Base-by-base conservation (phyloP, 192 early-diverging fungal genomes). In the Coemansia sp. region DNA sequence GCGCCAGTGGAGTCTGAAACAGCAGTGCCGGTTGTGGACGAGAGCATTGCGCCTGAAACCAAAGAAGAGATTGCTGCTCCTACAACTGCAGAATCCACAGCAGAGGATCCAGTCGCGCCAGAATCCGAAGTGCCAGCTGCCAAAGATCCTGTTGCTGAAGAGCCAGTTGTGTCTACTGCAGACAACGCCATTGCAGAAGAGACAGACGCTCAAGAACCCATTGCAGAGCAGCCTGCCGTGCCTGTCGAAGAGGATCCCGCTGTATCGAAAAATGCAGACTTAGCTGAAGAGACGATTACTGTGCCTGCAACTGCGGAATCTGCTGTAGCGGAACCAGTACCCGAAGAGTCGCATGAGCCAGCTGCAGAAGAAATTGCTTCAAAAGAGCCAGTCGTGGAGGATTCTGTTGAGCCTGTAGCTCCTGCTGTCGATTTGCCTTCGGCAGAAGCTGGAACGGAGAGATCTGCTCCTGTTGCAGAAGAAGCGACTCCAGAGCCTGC, bases 321-420 rank as follows among this genome's bases (percentile, higher is more conserved):
- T 42, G 53, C 20, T 42, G 18, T 37, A 7, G 19, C 18, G 12
- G 0, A 19, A 6, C 8, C 6, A 21, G 31, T 40, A 56, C 23
- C 26, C 15, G 35, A 43, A 13, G 14, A 50, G 28, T 15, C 48
- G 20, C 3, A 33, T 26, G 30, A 49, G 0, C 47, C 47, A 5
- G 39, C 39, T 40, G 39, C 15, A 40, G 39, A 21, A 37, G 33
- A 35, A 7, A 21, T 39, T 40, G 37, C 37, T 55, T 19, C 26
- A 18, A 28, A 55, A 18, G 13, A 30, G 40, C 53, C 53, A n/a
- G 53, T 16, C n/a, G 37, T 14, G 20, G 30, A 55, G 15, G 53
- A 3, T 39, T 14, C 39, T 1, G 39, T n/a, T 10, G 53, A 11
- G 14, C 20, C 53, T 11, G 30, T 31, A 31, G 30, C 30, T 31